Percentiles rank a stretch among this genome's conserved stretches.
Evolutionary conservation across 176 grass and related monocot genomes (phyloP).

Genomic region (Puccinellia tenuiflora): DNA sequence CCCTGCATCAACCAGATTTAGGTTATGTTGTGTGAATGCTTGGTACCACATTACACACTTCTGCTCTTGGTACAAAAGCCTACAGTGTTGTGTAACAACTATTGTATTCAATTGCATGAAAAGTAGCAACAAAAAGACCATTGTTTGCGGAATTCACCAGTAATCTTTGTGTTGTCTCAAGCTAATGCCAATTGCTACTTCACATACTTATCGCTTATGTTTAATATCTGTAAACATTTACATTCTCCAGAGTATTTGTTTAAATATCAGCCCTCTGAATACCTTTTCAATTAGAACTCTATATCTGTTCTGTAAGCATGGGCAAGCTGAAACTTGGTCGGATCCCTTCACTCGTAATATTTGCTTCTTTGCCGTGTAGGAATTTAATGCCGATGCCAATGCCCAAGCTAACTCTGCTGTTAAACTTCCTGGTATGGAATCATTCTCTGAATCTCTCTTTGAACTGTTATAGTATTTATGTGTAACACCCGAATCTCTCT

Average conservation of each 20-base stretch:
- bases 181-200: background rate
- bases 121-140: background rate
- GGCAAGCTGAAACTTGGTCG: background rate
- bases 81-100: background rate
- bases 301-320: background rate
- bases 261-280: background rate
- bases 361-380: background rate
- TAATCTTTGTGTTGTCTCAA: background rate
- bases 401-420: constrained; percentile 33
- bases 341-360: background rate
- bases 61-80: background rate
- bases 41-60: background rate
- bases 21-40: background rate
- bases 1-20: background rate
- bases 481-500: background rate
- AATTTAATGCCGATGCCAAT: constrained; percentile 27
- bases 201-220: background rate
- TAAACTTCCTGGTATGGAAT: constrained; percentile 33
- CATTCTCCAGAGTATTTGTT: background rate
- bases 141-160: background rate
- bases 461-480: background rate
- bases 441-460: background rate
- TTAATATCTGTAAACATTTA: background rate
- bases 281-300: background rate
- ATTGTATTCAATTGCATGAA: background rate